Base-by-base conservation (phyloP, 2,329 filamentous ascomycete genomes). In the Chlorencoelia australis region DNA sequence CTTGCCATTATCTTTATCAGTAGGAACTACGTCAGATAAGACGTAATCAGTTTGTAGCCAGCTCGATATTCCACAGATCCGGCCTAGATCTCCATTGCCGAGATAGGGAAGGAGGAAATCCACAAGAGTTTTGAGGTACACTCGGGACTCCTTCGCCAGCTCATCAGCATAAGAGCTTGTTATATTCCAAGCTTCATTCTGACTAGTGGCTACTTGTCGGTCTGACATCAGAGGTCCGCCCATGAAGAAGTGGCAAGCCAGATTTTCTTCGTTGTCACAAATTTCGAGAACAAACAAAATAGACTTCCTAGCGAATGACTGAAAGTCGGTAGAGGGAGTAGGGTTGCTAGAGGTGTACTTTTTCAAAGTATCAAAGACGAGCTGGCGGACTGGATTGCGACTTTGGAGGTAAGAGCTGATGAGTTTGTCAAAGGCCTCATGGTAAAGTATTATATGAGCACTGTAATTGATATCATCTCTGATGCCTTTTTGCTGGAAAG, bases 371-470 rank as follows among this genome's bases (percentile, higher is more conserved):
- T 76, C 79, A 6, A 67, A 68, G 5, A 79, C 68, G 7, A 82
- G 62, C 18, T 43, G 38, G 6, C 40, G 7, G 73, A 79, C 33
- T 75, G 60, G 22, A 77, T 73, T 30, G 14, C 53, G 51, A 26
- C 45, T 50, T 39, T 47, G 52, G 22, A 56, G 43, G 30, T 51
- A 82, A 56, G 44, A 69, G 65, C 38, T 71, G 64, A 40, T 73
- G 63, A 31, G 68, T 73, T 35, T 75, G 62, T 43, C 46, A 41
- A 48, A 56, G 17, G 30, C 75, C 66, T 53, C 78, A 79, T 53
- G 73, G 75, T 50, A 75, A 73, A 77, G 64, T 17, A 75, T 69
- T 5, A 69, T 68, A 36, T 76, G 76, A 22, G 73, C 61, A 3
- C 75, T 71, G 11, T 70, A 60, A 2, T 75, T 69, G 8, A 73